A percentile compares a stretch with the other conserved stretches of the same genome.
Evolutionary conservation across 148 eudicot genomes (phyloP).

Genomic region (Nepenthes gracilis): DNA sequence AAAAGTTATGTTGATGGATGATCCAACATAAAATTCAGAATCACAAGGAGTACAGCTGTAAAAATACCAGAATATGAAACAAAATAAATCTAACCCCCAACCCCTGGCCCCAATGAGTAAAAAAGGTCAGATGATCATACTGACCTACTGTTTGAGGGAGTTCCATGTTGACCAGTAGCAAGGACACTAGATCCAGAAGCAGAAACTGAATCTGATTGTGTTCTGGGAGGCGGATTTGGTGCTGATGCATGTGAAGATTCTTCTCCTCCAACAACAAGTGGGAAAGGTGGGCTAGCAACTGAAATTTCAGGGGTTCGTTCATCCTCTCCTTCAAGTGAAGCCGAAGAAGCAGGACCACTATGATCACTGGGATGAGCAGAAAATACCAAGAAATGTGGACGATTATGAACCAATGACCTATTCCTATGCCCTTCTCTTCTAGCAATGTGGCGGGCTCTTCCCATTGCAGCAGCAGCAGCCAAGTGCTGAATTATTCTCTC

Average conservation of each 20-base stretch:
- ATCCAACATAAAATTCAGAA: no score
- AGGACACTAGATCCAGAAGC: constrained; percentile 40
- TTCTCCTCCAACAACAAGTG: constrained; percentile 36
- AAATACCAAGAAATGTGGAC: constrained; percentile 69
- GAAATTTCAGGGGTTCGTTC: constrained; percentile 30
- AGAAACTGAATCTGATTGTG: constrained; percentile 31
- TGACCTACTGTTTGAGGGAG: constrained; percentile 60
- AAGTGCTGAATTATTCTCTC: constrained; percentile 95
- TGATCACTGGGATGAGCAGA: constrained; percentile 40
- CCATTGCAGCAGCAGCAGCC: constrained; percentile 99
- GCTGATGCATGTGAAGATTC: constrained; percentile 26
- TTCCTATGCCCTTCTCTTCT: constrained; percentile 80
- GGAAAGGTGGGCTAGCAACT: constrained; percentile 28
- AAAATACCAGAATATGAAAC: no score
- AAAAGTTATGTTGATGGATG: neutral
- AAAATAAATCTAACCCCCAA: no score
- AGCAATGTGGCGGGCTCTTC: constrained; percentile 71
- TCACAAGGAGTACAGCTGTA: no score
- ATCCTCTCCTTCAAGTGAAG: constrained; percentile 27
- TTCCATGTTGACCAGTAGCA: constrained; percentile 37
- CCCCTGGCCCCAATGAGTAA: neutral
- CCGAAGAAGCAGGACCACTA: constrained; percentile 21
- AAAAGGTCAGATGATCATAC: constrained; percentile 1
- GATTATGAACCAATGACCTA: constrained; percentile 74
- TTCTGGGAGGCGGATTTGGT: constrained; percentile 20